phyloP scores from a whole-genome alignment of 192 early-diverging fungal species.

The Backusella psychrophila region DNA sequence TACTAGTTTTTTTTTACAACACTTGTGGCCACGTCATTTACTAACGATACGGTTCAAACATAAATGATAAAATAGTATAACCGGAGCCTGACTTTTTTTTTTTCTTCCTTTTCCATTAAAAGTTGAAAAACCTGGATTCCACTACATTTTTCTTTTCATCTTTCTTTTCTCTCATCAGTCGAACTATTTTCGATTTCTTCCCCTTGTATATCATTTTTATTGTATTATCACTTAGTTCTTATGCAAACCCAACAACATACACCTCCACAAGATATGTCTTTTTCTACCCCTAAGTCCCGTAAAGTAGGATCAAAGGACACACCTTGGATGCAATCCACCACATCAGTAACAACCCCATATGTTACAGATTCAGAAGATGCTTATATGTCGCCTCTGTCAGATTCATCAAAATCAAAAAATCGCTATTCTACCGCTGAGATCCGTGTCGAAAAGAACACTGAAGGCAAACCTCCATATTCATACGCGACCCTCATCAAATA shows the following conservation, averaged over 20 bases:
- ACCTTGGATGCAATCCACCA: constrained; percentile 1
- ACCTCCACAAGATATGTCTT: constrained; percentile 5
- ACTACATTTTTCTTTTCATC: neutral
- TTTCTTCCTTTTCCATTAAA: neutral
- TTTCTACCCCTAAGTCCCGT: neutral
- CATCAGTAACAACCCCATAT: neutral
- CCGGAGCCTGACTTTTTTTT: neutral
- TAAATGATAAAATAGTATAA: neutral
- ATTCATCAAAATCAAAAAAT: constrained; percentile 11
- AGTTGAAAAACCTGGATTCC: constrained; percentile 2
- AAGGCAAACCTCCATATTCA: constrained; percentile 70
- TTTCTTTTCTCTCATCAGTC: neutral
- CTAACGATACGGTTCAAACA: constrained; percentile 14
- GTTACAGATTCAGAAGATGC: neutral
- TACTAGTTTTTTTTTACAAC: neutral
- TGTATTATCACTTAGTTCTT: constrained; percentile 7
- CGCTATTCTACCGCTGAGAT: constrained; percentile 18
- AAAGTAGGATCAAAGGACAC: neutral
- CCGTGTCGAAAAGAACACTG: constrained; percentile 33
- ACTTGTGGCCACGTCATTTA: constrained; percentile 6
- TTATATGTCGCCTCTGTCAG: constrained; percentile 12
- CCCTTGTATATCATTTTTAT: neutral
- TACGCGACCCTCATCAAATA: constrained; percentile 79
- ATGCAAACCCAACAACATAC: neutral
- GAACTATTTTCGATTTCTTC: constrained; percentile 1